Conservation (phyloP, 495 filamentous ascomycete genomes). For the Penicillium desertorum region DNA sequence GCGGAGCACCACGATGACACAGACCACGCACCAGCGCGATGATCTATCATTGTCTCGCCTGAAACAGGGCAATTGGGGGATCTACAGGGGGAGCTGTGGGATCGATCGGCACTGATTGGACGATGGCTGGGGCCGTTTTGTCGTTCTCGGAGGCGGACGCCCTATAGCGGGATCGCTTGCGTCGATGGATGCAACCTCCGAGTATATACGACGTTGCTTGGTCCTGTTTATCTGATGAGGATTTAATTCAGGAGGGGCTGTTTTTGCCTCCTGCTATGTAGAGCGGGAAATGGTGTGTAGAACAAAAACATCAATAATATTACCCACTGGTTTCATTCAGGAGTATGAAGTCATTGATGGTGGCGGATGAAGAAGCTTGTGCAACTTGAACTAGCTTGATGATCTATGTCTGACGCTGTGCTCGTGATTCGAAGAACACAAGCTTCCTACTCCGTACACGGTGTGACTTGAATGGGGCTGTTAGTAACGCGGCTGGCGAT, state of each 20-base stretch:
- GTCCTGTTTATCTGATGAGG: not conserved
- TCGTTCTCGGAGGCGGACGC: not conserved
- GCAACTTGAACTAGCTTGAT: not conserved
- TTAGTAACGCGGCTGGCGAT: not conserved
- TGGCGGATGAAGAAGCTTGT: not conserved
- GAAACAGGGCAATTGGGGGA: slow-evolving; percentile 16
- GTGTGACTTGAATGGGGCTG: not conserved
- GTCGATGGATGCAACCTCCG: not conserved
- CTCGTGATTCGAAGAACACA: not conserved
- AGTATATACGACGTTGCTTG: not conserved
- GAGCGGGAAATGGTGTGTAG: not conserved
- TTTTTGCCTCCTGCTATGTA: not conserved
- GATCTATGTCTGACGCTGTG: not conserved
- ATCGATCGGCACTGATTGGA: slow-evolving; percentile 9
- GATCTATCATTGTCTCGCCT: slow-evolving; percentile 9
- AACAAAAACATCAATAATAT: not conserved
- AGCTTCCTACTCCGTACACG: not conserved
- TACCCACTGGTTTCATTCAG: not conserved
- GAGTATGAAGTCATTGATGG: not conserved
- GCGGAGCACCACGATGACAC: slow-evolving; percentile 2
- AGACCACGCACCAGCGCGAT: slow-evolving; percentile 11
- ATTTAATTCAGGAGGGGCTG: not conserved
- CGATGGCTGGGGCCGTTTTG: slow-evolving; percentile 4
- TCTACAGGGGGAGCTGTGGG: slow-evolving; percentile 21
- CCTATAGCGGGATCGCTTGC: slow-evolving; percentile 1